Evolutionary conservation across 441 rosid genomes (phyloP), one percentile per base, ranked within the genome.

Genomic region (Adansonia grandidieri): DNA sequence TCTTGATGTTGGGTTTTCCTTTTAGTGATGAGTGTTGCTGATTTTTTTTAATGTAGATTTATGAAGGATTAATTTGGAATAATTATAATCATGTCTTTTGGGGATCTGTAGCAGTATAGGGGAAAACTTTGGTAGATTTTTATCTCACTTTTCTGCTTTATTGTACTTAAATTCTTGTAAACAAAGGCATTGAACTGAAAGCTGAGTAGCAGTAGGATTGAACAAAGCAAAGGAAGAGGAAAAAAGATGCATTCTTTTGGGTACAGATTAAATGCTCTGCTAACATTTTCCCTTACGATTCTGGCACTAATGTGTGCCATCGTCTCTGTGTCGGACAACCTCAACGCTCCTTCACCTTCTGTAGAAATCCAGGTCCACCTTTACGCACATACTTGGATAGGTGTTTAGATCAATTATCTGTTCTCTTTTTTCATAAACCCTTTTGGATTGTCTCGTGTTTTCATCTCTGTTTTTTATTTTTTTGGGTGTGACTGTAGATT

Each of bases 271-370:
- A 96, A 96, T 77, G 93, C 96, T 67, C 79, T 93, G 84, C 84
- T 96, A 24, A 96, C 99, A 2, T 92, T 94, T 82, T 82, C 93
- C 6, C 81, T 94, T 10, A 96, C 96, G 53, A 87, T 94, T 47
- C 90, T 96, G 14, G 99, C 98, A 0, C 83, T 96, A 65, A 86
- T 93, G 79, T 94, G 99, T 85, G 93, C 91, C 76, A 85, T 93
- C 79, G 87, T 90, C 6, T 94, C 98, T 15, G 20, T 96, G 81
- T 91, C 97, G 0, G 98, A 96, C 82, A 94, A 87, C 80, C 82
- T 96, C 84, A 96, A 89, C 82, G 64, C 87, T 24, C 95, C 96
- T 22, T 81, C 91, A 77, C 94, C 97, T 0, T 80, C 99, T 48
- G 90, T 91, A 48, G 84, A 91, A 87, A 91, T 96, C 85, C 93